These are phyloP conservation scores for Aspergillus udagawae DNA, from an alignment of 2,329 filamentous ascomycete genomes.

Conservation along the genomic window DNA sequence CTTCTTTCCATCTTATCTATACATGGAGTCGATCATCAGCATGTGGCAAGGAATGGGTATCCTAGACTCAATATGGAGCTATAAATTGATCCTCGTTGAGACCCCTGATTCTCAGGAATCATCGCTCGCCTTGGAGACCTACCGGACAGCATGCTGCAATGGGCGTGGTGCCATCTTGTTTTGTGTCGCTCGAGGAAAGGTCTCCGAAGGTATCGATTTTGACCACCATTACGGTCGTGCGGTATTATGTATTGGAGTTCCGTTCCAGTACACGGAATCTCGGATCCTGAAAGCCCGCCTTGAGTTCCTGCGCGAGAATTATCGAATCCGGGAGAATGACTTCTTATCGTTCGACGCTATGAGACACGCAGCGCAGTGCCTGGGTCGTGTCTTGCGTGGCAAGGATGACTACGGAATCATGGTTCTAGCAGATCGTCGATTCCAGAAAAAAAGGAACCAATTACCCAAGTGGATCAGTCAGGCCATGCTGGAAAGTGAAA, in stretches of 20 bases:
- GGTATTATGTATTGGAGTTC: constrained; percentile 92
- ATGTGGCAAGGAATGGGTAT: constrained; percentile 99
- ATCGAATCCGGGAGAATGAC: constrained; percentile 93
- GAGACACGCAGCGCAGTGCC: constrained; percentile 95
- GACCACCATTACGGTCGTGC: constrained; percentile 97
- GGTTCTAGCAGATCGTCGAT: constrained; percentile 91
- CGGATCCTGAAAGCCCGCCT: constrained; percentile 92
- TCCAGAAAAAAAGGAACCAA: constrained; percentile 85
- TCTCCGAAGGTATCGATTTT: constrained; percentile 97
- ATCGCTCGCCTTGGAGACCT: constrained; percentile 89
- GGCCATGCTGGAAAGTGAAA: constrained; percentile 76
- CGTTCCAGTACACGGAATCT: constrained; percentile 98
- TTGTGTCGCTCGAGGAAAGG: constrained; percentile 94
- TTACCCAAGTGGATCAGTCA: constrained; percentile 96
- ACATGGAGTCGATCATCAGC: constrained; percentile 98
- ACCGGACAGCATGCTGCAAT: constrained; percentile 95
- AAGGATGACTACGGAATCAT: constrained; percentile 99
- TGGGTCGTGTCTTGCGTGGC: constrained; percentile 88
- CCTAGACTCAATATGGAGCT: constrained; percentile 96
- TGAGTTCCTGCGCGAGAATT: constrained; percentile 94
- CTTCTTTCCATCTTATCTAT: constrained; percentile 97
- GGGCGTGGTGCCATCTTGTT: constrained; percentile 88
- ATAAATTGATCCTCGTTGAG: constrained; percentile 96
- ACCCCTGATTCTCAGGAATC: constrained; percentile 97
- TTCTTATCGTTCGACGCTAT: constrained; percentile 98